phyloP scores from a whole-genome alignment of 306 rosid genomes.

The Sicyos baderoa region DNA sequence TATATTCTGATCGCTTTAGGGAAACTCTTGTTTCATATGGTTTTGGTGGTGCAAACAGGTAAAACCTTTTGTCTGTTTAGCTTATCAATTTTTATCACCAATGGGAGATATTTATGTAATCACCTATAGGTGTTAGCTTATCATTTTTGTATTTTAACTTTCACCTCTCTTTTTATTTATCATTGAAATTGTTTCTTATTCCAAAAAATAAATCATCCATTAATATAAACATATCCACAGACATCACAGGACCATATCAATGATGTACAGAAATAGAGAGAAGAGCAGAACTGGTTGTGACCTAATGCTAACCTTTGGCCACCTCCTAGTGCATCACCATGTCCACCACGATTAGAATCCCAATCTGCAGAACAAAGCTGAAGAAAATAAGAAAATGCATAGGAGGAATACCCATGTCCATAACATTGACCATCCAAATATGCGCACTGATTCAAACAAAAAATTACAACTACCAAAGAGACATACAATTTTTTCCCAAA shows the following conservation, averaged over 20 bases:
- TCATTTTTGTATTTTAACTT: no score
- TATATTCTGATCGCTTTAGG: no score
- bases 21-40: no score
- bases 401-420: not conserved
- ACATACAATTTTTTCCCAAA: not conserved
- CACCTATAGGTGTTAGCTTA: no score
- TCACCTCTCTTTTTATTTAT: no score
- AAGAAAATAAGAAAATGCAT: not conserved
- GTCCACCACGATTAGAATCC: conserved; percentile 42
- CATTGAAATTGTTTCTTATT: no score
- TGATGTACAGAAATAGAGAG: no score
- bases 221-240: not conserved
- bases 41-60: no score
- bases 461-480: not conserved
- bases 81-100: no score
- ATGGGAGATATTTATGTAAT: no score
- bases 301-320: conserved; percentile 37
- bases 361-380: conserved; percentile 26
- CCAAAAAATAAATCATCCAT: not conserved
- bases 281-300: not conserved
- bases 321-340: conserved; percentile 35
- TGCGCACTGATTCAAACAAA: not conserved
- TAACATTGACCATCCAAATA: not conserved
- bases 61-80: no score
- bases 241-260: not conserved